Percentiles rank a stretch among this genome's conserved stretches.
phyloP scores from a whole-genome alignment of 805 yeast genomes.

The Myxozyma geophila region DNA sequence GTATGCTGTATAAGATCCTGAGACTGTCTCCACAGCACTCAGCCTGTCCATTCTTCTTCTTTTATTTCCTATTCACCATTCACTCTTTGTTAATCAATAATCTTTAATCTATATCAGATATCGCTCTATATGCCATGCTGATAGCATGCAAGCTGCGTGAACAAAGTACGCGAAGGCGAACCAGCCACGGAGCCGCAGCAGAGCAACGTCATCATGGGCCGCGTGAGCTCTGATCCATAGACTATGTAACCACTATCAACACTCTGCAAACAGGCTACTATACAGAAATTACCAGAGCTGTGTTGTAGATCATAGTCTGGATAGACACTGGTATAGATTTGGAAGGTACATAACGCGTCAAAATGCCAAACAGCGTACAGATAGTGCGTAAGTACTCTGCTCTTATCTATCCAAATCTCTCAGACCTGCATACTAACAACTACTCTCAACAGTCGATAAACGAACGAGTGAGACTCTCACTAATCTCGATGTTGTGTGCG shows the following conservation, averaged over 20 bases:
- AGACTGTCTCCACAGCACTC: too few species aligned
- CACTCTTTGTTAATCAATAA: too few species aligned
- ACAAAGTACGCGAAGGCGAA: background rate
- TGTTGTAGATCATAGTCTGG: too few species aligned
- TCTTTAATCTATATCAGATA: too few species aligned
- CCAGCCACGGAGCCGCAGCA: background rate
- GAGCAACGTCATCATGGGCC: background rate
- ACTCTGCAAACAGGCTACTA: background rate
- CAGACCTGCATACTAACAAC: background rate
- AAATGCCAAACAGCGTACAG: slow-evolving; percentile 23
- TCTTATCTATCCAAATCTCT: background rate
- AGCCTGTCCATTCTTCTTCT: too few species aligned
- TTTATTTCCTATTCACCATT: too few species aligned
- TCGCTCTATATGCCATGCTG: too few species aligned
- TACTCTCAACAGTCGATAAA: slow-evolving; percentile 22
- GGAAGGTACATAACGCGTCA: too few species aligned
- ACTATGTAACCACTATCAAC: background rate
- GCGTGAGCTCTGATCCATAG: background rate
- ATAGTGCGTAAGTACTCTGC: slow-evolving; percentile 20
- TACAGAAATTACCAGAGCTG: too few species aligned
- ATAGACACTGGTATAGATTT: too few species aligned
- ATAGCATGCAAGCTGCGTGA: background rate
- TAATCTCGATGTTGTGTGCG: slow-evolving; percentile 39
- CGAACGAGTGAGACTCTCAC: slow-evolving; percentile 36
- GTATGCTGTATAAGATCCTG: background rate